Base-by-base conservation (phyloP, 345 rosid species). In the Lagerstroemia speciosa region DNA sequence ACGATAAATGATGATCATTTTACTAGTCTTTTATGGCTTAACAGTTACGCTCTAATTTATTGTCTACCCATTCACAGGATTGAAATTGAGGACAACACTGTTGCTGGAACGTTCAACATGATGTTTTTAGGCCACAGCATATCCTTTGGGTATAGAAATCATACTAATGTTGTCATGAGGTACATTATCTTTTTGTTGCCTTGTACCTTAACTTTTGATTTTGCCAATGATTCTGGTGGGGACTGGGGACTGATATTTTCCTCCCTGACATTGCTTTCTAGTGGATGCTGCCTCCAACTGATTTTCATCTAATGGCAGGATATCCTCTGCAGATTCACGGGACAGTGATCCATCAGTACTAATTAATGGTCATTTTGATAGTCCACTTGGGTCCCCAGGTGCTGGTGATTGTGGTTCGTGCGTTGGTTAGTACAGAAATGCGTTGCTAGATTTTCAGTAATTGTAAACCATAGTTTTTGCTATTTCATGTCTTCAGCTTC, bases 371-470 rank as follows among this genome's bases (percentile, higher is more conserved):
- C 98, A 94, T 83, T 94, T 81, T 79, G 99, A 94, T 70, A 81
- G 98, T 72, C 87, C 98, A 30, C 86, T 92, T 48, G 92, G 88
- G 64, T 94, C 99, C 16, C 96, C 96, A 10, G 99, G 99, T 73
- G 99, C 99, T 77, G 96, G 92, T 62, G 99, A 94, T 70, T 94
- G 99, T 77, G 99, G 83, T 69, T 87, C 99, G 63, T 91, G 99
- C 73, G 98, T 91, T 74, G 99, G 99, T 94, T 69, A 32, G 98
- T 74, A 43, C 29, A 60, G 19, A 62, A 27, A 33, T 12, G 26
- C 9, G 20, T 5, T 30, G 19, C 52, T 65, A 26, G 3, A 37
- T 38, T 40, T 65, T 3, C 1, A 65, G 20, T 38, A 26, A 38
- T 37, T 29, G 32, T 38, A 16, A 40, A 8, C 67, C 14, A 0